Percentiles rank a stretch among this genome's conserved stretches.
Conservation (phyloP, 1,284 basidiomycete genomes). For the Irpex lacteus region DNA sequence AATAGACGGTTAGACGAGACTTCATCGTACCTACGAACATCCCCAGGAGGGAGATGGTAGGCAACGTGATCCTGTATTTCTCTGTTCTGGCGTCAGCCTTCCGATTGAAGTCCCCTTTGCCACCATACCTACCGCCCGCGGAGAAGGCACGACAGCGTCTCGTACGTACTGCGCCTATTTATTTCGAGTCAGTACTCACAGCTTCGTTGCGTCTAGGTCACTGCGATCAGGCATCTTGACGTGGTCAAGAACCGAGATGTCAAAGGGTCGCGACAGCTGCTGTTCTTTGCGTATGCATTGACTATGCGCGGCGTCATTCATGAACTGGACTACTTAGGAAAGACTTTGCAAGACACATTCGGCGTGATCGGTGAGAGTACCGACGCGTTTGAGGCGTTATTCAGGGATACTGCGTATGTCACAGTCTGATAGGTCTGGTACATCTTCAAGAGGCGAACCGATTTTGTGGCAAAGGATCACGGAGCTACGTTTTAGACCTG, state of each 20-base stretch:
- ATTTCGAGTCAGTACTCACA: background rate
- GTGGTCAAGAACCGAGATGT: slow-evolving; percentile 77
- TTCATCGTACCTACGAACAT: slow-evolving; percentile 89
- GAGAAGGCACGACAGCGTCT: slow-evolving; percentile 78
- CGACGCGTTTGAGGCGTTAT: slow-evolving; percentile 34
- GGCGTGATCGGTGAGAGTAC: slow-evolving; percentile 74
- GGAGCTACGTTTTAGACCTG: no score
- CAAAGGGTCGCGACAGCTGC: slow-evolving; percentile 75
- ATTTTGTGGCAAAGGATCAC: background rate
- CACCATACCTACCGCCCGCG: slow-evolving; percentile 93
- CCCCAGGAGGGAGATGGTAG: slow-evolving; percentile 88
- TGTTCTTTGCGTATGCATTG: slow-evolving; percentile 93
- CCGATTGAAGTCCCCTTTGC: slow-evolving; percentile 85
- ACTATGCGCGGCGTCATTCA: slow-evolving; percentile 91
- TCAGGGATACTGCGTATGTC: slow-evolving; percentile 21
- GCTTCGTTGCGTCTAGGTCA: slow-evolving; percentile 45
- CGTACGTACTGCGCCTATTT: slow-evolving; percentile 38
- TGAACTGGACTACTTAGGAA: slow-evolving; percentile 80
- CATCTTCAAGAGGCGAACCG: background rate
- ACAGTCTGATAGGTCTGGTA: background rate
- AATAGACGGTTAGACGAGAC: slow-evolving; percentile 71
- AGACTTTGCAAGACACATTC: slow-evolving; percentile 80
- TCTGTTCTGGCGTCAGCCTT: slow-evolving; percentile 87
- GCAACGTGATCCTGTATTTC: slow-evolving; percentile 92
- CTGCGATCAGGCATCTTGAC: slow-evolving; percentile 80